Evolutionary conservation across 2,329 filamentous ascomycete species (phyloP), one percentile per base, ranked within the genome.

Genomic region (Dissoconium aciculare): DNA sequence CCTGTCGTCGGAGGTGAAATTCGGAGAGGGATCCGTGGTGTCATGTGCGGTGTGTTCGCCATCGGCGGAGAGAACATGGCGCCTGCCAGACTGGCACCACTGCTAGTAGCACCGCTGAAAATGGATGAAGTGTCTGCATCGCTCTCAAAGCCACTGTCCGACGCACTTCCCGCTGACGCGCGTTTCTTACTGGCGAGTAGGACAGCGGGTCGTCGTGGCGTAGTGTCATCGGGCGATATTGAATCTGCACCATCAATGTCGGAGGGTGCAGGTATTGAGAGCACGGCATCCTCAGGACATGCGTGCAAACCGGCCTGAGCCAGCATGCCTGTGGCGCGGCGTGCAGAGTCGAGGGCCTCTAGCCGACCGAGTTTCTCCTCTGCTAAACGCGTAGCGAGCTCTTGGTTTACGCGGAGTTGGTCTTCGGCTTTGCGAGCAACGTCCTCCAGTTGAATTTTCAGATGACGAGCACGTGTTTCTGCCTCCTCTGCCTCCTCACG

Each of bases 401-500:
- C 60, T 36, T 59, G 57, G 54, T 72, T 71, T 29, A 64, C 61
- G 41, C 60, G 60, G 35, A 71, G 67, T 44, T 72, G 69, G 42
- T 71, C 64, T 11, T 58, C 51, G 2, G 66, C 63, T 36, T 63
- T 62, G 17, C 60, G 60, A 4, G 68, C 66, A 60, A 74, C 67
- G 21, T 66, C 67, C 46, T 73, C 66, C 12, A 76, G 56, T 49
- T 75, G 71, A 39, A 65, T 58, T 51, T 73, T 74, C 31, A 74
- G 53, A 41, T 72, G 65, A 21, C 62, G 57, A 10, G 66, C 60
- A 5, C 69, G 60, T 23, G 67, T 71, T 17, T 70, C 61, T 10
- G 68, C 63, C 42, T 74, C 71, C 37, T 72, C 68, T 0, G 71
- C 57, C 47, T 75, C 71, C 39, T 74, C 71, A n/a, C 61, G 58